These are phyloP conservation scores for Tetraselmis striata DNA, from an alignment of 139 green algal genomes.

Conservation along the genomic window DNA sequence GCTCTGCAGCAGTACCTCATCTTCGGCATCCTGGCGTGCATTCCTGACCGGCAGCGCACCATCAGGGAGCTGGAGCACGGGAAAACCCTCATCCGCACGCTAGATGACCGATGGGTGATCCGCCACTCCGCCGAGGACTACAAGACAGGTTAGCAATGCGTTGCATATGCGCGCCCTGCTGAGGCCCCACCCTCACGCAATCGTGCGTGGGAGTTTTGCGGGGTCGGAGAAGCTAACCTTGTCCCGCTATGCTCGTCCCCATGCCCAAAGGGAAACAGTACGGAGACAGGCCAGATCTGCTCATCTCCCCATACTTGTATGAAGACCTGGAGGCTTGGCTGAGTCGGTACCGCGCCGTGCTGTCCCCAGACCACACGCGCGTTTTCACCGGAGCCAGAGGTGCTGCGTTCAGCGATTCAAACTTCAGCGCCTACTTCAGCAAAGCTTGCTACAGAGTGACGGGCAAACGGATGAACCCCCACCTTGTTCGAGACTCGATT, in stretches of 20 bases:
- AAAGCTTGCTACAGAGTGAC: conserved; percentile 19
- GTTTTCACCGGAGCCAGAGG: conserved; percentile 32
- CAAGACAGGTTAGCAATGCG: no score
- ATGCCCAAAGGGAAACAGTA: conserved; percentile 64
- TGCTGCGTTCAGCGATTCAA: background rate
- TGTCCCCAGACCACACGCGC: conserved; percentile 35
- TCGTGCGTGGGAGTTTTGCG: background rate
- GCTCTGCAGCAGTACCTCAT: conserved; percentile 63
- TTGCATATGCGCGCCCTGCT: background rate
- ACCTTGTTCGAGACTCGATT: conserved; percentile 40
- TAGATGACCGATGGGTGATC: conserved; percentile 44
- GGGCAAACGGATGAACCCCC: conserved; percentile 51
- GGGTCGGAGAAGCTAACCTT: no score
- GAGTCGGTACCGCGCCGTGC: conserved; percentile 27
- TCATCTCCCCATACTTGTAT: conserved; percentile 45
- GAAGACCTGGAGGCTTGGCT: conserved; percentile 57
- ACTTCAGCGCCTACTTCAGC: background rate
- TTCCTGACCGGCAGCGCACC: conserved; percentile 68
- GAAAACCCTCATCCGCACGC: conserved; percentile 49
- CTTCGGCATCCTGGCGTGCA: conserved; percentile 57
- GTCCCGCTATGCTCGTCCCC: no score
- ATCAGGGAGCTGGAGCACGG: conserved; percentile 63
- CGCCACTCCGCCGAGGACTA: background rate
- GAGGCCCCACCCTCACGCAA: background rate
- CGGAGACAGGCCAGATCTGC: conserved; percentile 51